Evolutionary conservation across 2,329 filamentous ascomycete species (phyloP), one percentile per base, ranked within the genome.

Genomic region (Fusarium luffae): DNA sequence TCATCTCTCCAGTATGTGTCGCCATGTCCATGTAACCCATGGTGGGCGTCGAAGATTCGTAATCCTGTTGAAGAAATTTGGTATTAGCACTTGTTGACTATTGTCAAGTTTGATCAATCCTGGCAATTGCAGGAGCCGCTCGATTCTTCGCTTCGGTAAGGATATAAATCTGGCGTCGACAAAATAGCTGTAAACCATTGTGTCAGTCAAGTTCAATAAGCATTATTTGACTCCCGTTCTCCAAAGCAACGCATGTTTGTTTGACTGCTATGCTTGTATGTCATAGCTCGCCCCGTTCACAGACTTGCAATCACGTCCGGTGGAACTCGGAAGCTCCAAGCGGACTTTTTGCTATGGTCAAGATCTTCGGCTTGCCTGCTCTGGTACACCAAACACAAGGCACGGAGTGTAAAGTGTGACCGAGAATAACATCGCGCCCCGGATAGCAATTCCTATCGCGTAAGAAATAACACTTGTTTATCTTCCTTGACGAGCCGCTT

Each of bases 1-100:
- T 85, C 81, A 87, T 85, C 76, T 88, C 85, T 83, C 76, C 78
- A 32, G 81, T 76, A 72, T 83, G 81, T 54, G 82, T 78, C 57
- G 82, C 82, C 73, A 87, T 82, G 56, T 85, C 84, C 76, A 87
- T 82, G 75, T 86, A 88, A 73, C 86, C 85, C 77, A 87, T 80
- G 77, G 83, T 84, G 74, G 77, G 79, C 78, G 85, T 82, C 78
- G 85, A 84, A 77, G 84, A 81, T 79, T 86, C 83, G 80, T 86
- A 87, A 76, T 86, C 85, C 84, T 87, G 81, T 77, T 82, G 73
- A 70, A 77, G 67, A 59, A 67, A 68, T 52, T 58, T 57, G 41
- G 57, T 63, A 62, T 75, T 63, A 75, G 74, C 66, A 40, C 49
- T 65, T 63, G 61, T 42, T 43, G 37, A 66, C 23, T 34, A 54